Percentiles rank a stretch among this genome's conserved stretches.
Conservation (phyloP, 2,329 filamentous ascomycete genomes). For the Colletotrichum theobromicola region DNA sequence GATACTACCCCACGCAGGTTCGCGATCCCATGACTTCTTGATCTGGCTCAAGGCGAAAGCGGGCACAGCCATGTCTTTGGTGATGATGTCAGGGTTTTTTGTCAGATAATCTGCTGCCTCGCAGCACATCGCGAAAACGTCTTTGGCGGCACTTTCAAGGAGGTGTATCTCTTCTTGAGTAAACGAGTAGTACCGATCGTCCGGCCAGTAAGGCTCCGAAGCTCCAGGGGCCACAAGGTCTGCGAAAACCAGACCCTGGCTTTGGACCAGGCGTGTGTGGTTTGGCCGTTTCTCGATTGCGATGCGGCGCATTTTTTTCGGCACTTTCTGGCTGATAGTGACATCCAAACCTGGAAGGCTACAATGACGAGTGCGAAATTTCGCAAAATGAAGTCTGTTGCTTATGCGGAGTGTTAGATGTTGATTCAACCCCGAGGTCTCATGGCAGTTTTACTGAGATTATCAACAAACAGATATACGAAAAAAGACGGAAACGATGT, state of each 20-base stretch:
- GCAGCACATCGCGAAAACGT: constrained; percentile 4
- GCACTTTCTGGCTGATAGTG: background rate
- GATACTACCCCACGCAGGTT: constrained; percentile 2
- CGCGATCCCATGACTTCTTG: background rate
- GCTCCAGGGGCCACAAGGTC: background rate
- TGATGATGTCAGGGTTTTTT: background rate
- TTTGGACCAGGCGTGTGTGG: background rate
- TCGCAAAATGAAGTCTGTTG: background rate
- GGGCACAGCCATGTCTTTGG: background rate
- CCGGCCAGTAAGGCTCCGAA: background rate
- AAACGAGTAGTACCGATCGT: constrained; percentile 3
- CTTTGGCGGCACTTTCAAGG: background rate
- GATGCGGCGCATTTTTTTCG: background rate
- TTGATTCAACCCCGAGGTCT: background rate
- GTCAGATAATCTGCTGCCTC: background rate
- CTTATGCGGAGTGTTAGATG: background rate
- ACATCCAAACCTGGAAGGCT: background rate
- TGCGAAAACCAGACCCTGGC: background rate
- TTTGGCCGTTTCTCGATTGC: background rate
- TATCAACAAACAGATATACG: background rate
- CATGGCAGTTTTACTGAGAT: background rate
- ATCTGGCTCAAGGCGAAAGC: background rate
- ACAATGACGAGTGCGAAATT: background rate
- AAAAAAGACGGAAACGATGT: background rate
- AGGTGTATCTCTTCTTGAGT: background rate